Conservation (phyloP, 2,329 filamentous ascomycete genomes). For the Fusarium illudens region DNA sequence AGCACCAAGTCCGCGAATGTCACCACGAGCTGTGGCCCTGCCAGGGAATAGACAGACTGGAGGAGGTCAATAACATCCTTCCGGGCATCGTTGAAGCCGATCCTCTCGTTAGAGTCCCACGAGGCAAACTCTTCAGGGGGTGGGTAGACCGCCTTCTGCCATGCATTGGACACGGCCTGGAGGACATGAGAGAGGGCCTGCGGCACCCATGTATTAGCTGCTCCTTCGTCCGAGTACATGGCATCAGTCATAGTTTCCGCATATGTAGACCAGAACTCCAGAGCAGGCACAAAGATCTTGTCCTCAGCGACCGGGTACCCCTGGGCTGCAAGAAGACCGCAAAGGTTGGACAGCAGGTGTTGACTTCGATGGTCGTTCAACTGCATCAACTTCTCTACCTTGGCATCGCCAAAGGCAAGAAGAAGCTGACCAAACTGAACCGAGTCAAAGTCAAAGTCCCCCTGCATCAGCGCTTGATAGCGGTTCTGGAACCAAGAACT, state of each 20-base stretch:
- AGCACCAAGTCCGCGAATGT: slow-evolving; percentile 66
- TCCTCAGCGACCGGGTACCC: slow-evolving; percentile 77
- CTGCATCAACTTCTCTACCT: slow-evolving; percentile 66
- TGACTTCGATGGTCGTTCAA: slow-evolving; percentile 59
- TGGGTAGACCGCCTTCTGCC: slow-evolving; percentile 75
- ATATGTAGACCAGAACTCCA: slow-evolving; percentile 85
- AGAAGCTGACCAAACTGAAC: slow-evolving; percentile 73
- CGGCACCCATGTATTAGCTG: slow-evolving; percentile 63
- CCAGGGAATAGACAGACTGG: slow-evolving; percentile 72
- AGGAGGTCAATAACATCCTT: slow-evolving; percentile 83
- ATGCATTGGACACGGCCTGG: slow-evolving; percentile 71
- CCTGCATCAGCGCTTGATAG: slow-evolving; percentile 63
- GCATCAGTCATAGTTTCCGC: slow-evolving; percentile 73
- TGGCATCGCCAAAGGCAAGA: slow-evolving; percentile 74
- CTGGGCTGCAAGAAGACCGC: slow-evolving; percentile 69
- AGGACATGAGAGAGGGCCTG: slow-evolving; percentile 67
- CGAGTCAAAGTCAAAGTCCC: slow-evolving; percentile 70
- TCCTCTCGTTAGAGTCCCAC: slow-evolving; percentile 76
- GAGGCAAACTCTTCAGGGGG: slow-evolving; percentile 62
- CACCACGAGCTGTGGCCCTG: slow-evolving; percentile 63
- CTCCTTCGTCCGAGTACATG: slow-evolving; percentile 59
- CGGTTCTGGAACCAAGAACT: slow-evolving; percentile 66
- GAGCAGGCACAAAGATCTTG: slow-evolving; percentile 74
- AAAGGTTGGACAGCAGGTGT: slow-evolving; percentile 66
- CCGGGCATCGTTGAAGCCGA: slow-evolving; percentile 75